A percentile compares a stretch with the other conserved stretches of the same genome.
These are phyloP conservation scores for Pseudopyrenochaeta lycopersici DNA, from an alignment of 2,329 filamentous ascomycete genomes.

Conservation along the genomic window DNA sequence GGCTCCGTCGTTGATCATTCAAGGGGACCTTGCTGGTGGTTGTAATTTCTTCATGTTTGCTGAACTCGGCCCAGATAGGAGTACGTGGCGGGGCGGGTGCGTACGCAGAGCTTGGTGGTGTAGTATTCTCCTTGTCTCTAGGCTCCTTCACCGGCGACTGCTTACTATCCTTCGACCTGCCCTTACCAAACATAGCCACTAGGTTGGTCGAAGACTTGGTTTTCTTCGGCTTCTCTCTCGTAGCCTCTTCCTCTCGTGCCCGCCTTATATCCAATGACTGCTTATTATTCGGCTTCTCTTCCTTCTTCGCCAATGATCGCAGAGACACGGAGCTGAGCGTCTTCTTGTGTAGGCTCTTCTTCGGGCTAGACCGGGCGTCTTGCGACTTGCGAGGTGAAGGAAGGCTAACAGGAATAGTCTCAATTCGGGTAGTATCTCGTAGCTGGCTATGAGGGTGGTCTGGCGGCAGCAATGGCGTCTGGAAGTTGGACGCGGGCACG, in stretches of 20 bases:
- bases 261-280: constrained; percentile 40
- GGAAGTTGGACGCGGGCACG: constrained; percentile 33
- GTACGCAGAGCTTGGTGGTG: constrained; percentile 63
- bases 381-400: constrained; percentile 50
- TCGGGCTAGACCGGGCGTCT: constrained; percentile 46
- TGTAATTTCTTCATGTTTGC: constrained; percentile 48
- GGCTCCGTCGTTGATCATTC: constrained; percentile 53
- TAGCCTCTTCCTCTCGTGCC: constrained; percentile 37
- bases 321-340: constrained; percentile 64
- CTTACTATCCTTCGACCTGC: constrained; percentile 70
- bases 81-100: constrained; percentile 59
- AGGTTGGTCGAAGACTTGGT: constrained; percentile 85
- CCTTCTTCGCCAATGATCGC: constrained; percentile 60
- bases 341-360: constrained; percentile 59
- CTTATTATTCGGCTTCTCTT: constrained; percentile 44
- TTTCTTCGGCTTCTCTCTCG: constrained; percentile 66
- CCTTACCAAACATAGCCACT: constrained; percentile 76
- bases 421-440: constrained; percentile 34
- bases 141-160: constrained; percentile 53
- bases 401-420: constrained; percentile 50
- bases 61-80: constrained; percentile 84
- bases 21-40: constrained; percentile 56
- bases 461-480: constrained; percentile 57
- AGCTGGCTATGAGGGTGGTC: constrained; percentile 58
- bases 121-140: constrained; percentile 85